phyloP scores from a whole-genome alignment of 768 basidiomycete species.

The Kwoniella shandongensis region DNA sequence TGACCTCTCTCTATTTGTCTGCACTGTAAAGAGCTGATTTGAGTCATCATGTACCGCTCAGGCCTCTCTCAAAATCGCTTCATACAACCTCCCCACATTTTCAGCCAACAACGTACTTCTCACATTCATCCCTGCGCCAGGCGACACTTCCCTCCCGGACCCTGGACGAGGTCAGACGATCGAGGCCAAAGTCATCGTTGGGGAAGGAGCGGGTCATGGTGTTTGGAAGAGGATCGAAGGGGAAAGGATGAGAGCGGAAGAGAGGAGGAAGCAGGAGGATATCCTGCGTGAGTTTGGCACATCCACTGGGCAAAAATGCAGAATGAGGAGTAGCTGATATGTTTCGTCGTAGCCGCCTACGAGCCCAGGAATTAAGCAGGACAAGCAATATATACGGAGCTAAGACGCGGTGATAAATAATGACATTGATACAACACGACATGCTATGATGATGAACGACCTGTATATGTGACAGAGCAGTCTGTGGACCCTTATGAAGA shows the following conservation, averaged over 20 bases:
- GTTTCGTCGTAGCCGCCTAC: too few species aligned
- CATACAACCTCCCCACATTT: conserved; percentile 43
- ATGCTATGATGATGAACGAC: background rate
- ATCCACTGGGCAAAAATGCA: background rate
- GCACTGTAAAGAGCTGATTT: too few species aligned
- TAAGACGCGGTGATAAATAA: too few species aligned
- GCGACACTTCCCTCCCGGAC: conserved; percentile 21
- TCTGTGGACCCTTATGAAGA: too few species aligned
- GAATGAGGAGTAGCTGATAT: background rate
- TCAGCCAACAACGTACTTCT: conserved; percentile 37
- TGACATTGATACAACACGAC: background rate
- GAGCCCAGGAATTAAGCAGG: too few species aligned
- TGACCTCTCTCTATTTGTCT: too few species aligned
- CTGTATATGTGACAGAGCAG: too few species aligned
- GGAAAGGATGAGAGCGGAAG: conserved; percentile 29
- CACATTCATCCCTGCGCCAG: conserved; percentile 32
- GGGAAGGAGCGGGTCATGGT: conserved; percentile 40
- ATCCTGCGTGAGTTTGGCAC: conserved; percentile 31
- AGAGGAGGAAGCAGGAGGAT: conserved; percentile 30
- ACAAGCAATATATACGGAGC: too few species aligned
- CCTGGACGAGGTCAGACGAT: conserved; percentile 35
- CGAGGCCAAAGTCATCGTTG: conserved; percentile 39
- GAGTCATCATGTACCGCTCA: conserved; percentile 3
- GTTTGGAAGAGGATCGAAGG: conserved; percentile 47
- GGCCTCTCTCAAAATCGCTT: conserved; percentile 23